phyloP scores from a whole-genome alignment of 2,329 filamentous ascomycete species.

The Fusarium circinatum region DNA sequence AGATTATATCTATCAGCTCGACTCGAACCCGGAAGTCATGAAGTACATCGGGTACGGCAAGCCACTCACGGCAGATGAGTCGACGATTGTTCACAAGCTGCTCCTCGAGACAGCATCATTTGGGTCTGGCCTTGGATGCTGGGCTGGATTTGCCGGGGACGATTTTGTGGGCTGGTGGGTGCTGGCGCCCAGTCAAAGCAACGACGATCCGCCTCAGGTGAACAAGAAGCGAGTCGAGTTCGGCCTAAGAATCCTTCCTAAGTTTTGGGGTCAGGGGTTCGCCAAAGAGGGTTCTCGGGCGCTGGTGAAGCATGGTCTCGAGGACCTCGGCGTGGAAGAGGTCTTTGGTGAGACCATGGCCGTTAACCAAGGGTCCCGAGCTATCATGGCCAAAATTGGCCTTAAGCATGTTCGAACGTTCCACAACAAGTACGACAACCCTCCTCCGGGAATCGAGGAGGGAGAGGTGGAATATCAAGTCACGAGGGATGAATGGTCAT shows the following conservation, averaged over 20 bases:
- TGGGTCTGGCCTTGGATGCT: slow-evolving; percentile 35
- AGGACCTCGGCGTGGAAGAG: slow-evolving; percentile 40
- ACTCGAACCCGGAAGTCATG: slow-evolving; percentile 36
- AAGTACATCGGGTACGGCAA: slow-evolving; percentile 40
- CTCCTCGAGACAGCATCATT: slow-evolving; percentile 36
- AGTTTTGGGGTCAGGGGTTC: slow-evolving; percentile 46
- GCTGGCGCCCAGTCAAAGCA: slow-evolving; percentile 38
- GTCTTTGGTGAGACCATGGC: slow-evolving; percentile 47
- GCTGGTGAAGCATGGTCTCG: slow-evolving; percentile 44
- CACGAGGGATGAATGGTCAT: slow-evolving; percentile 35
- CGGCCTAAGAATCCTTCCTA: slow-evolving; percentile 43
- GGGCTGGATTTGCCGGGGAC: slow-evolving; percentile 35
- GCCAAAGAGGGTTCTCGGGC: slow-evolving; percentile 47
- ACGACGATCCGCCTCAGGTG: slow-evolving; percentile 10
- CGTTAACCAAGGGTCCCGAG: slow-evolving; percentile 44
- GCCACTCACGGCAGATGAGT: slow-evolving; percentile 31
- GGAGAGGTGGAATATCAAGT: slow-evolving; percentile 43
- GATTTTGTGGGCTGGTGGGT: slow-evolving; percentile 48
- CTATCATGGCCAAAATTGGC: slow-evolving; percentile 32
- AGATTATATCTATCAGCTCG: slow-evolving; percentile 35
- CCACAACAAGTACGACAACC: slow-evolving; percentile 40
- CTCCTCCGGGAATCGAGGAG: slow-evolving; percentile 40
- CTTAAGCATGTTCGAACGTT: slow-evolving; percentile 39
- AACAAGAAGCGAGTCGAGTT: slow-evolving; percentile 38
- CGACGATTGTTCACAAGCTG: slow-evolving; percentile 36